Base-by-base conservation (phyloP, 2,329 filamentous ascomycete species). In the Curvularia verruculosa region DNA sequence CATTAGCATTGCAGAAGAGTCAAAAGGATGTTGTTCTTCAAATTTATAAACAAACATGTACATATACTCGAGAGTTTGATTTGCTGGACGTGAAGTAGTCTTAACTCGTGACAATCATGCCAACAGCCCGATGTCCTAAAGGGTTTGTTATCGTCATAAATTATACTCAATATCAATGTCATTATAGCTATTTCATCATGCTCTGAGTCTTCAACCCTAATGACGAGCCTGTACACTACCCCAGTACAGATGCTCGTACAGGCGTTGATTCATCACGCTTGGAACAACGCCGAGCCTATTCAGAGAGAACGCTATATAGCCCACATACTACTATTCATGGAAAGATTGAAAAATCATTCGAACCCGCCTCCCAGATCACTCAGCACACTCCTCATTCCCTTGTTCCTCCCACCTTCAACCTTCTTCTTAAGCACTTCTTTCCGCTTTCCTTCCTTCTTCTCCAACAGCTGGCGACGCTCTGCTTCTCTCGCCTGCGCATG, bases 401-500 rank as follows among this genome's bases (percentile, higher is more conserved):
- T 61, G 63, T 58, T 65, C 34, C 68, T 65, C 8, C 61, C 65
- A 18, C 60, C 63, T n/a, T 61, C 62, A 0, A 78, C 78, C 70
- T 78, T 79, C 70, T 71, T 78, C 71, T 66, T 76, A 59, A 83
- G 71, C 46, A 76, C 78, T 61, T 82, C 81, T 60, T 80, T 79
- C 69, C 82, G 80, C 69, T 79, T 79, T 59, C 75, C 79, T 45
- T 85, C 79, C 62, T 81, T 80, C 66, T 79, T 81, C 65, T 86
- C 84, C 18, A 83, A 58, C 63, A 80, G 73, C 19, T 74, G 76
- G 64, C 75, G 77, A 57, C 85, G 79, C 75, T 87, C 85, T 65
- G 81, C 81, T 70, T 86, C 85, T 53, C 85, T 75, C 1, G 83
- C 83, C 59, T 84, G 84, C 19, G 84, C 86, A 62, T 86, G 85